phyloP scores from a whole-genome alignment of 1,284 basidiomycete genomes.

The Ceratobasidium theobromae region DNA sequence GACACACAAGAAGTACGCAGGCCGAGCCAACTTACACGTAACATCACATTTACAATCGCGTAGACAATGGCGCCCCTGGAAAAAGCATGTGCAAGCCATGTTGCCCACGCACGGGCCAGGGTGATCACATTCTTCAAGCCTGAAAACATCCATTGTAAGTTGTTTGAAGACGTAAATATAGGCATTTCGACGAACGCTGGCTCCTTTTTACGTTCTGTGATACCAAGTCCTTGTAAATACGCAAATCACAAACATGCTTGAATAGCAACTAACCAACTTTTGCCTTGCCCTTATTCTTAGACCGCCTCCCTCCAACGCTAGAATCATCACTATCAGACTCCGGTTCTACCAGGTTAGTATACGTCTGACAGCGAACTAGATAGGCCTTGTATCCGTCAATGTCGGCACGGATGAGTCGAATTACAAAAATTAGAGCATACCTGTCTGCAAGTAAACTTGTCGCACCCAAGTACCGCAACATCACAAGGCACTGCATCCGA shows the following conservation, averaged over 20 bases:
- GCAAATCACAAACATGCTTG: too few relatives aligned
- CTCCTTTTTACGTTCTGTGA: not conserved
- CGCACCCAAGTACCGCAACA: not conserved
- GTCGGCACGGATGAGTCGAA: not conserved
- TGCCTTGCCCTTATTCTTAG: not conserved
- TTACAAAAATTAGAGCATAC: not conserved
- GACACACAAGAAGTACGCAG: not conserved
- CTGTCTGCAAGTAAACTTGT: constrained; percentile 3
- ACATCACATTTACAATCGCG: constrained; percentile 8
- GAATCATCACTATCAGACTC: not conserved
- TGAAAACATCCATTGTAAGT: not conserved
- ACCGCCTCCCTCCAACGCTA: not conserved
- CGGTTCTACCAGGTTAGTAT: not conserved
- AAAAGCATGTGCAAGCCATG: not conserved
- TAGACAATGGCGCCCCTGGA: not conserved
- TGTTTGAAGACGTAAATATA: not conserved
- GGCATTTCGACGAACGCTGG: constrained; percentile 1
- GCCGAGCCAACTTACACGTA: not conserved
- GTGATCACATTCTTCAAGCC: constrained; percentile 19
- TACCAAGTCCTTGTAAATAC: not conserved
- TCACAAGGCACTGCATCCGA: constrained; percentile 17
- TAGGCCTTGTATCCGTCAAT: not conserved
- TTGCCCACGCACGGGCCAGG: not conserved
- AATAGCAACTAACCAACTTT: not conserved
- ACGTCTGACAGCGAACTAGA: not conserved